A percentile compares a stretch with the other conserved stretches of the same genome.
phyloP scores from a whole-genome alignment of 352 stramenopile genomes.

The Globisporangium apiculatum region DNA sequence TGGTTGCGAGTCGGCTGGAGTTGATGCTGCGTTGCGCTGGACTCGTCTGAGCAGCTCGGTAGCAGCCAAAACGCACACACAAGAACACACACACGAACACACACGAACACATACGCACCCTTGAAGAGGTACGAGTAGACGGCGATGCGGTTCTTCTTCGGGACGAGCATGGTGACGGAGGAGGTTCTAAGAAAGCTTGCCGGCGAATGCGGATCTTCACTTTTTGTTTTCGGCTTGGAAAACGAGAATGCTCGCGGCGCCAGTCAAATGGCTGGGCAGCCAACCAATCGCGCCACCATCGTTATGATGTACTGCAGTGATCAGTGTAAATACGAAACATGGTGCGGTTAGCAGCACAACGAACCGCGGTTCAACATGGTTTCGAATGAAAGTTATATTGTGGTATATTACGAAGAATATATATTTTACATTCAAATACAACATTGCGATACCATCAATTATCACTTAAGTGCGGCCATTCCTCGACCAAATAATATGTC shows the following conservation, averaged over 20 bases:
- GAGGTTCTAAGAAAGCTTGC: conserved; percentile 76
- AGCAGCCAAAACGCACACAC: background rate
- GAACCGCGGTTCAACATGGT: no score
- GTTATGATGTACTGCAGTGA: no score
- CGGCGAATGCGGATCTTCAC: conserved; percentile 88
- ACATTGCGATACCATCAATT: no score
- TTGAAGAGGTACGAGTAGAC: conserved; percentile 99
- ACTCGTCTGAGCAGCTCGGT: background rate
- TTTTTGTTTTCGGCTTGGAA: conserved; percentile 31
- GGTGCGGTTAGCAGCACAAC: no score
- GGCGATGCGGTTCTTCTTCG: conserved; percentile 98
- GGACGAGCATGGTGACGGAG: conserved; percentile 82
- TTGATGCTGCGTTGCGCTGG: no score
- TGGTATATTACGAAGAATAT: no score
- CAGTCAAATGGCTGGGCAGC: conserved; percentile 1
- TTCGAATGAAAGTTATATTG: no score
- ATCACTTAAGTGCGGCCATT: no score
- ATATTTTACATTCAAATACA: no score
- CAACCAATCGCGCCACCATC: conserved; percentile 1
- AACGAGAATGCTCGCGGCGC: conserved; percentile 37
- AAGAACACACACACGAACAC: conserved; percentile 12
- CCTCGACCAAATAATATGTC: no score
- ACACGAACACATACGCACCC: conserved; percentile 31
- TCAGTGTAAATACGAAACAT: no score
- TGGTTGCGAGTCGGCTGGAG: no score